Conservation (phyloP, 106 monocot species). For the Dendrobium catenatum region DNA sequence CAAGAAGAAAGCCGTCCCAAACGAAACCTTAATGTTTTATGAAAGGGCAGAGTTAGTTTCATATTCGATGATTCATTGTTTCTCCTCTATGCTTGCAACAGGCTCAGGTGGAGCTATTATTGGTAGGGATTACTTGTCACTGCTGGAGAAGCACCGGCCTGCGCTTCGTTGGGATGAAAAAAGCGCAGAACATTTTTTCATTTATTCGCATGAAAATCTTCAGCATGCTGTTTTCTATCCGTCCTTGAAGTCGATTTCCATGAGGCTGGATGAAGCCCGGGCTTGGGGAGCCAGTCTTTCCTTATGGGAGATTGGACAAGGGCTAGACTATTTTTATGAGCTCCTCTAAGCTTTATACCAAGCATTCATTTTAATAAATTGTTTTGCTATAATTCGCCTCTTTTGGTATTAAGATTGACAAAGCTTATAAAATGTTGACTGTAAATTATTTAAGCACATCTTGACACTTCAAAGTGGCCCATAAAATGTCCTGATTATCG, state of each 20-base stretch:
- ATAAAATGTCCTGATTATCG: no score
- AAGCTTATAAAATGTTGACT: no score
- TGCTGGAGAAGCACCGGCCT: slow-evolving; percentile 66
- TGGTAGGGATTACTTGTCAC: slow-evolving; percentile 53
- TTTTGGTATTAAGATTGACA: background rate
- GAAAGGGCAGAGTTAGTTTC: background rate
- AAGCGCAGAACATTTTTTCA: slow-evolving; percentile 75
- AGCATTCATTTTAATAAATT: background rate
- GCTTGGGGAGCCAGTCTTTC: slow-evolving; percentile 71
- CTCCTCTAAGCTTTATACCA: slow-evolving; percentile 35
- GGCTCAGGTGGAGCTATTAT: slow-evolving; percentile 57
- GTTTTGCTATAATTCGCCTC: background rate
- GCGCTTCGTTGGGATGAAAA: slow-evolving; percentile 67
- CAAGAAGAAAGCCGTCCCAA: no score
- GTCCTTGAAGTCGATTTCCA: slow-evolving; percentile 62
- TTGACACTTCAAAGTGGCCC: no score
- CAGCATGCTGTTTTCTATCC: slow-evolving; percentile 84
- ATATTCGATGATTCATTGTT: background rate
- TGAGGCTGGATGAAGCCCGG: slow-evolving; percentile 59
- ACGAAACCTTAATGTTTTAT: no score
- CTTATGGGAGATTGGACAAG: slow-evolving; percentile 93
- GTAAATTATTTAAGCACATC: no score
- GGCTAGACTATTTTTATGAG: slow-evolving; percentile 91
- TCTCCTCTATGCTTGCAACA: slow-evolving; percentile 10
- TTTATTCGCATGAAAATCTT: slow-evolving; percentile 43